Conservation (phyloP, 2,329 filamentous ascomycete species). For the Huntiella savannae region DNA sequence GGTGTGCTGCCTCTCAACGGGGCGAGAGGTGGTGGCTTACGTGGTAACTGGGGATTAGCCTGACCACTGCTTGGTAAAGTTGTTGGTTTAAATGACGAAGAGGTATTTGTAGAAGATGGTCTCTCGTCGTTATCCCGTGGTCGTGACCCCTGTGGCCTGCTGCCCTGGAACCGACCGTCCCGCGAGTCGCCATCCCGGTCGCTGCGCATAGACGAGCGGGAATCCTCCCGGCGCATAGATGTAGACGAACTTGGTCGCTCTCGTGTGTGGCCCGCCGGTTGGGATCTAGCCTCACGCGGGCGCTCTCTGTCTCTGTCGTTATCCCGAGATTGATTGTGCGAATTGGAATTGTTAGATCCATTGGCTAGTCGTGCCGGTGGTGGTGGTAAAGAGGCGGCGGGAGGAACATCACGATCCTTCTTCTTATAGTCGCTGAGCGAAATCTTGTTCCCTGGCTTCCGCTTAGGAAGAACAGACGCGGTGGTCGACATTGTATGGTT, state of each 20-base stretch:
- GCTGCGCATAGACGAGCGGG: not conserved
- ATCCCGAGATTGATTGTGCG: not conserved
- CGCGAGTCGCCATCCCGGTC: not conserved
- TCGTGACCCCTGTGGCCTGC: no score
- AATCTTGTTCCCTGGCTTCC: constrained; percentile 30
- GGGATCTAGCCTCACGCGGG: not conserved
- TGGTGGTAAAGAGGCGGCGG: not conserved
- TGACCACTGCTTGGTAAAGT: no score
- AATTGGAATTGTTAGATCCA: not conserved
- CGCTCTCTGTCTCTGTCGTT: constrained; percentile 5
- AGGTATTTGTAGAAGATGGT: no score
- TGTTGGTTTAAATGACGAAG: no score
- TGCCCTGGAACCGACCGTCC: no score
- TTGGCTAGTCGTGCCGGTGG: not conserved
- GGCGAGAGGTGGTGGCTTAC: no score
- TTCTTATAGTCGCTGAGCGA: constrained; percentile 42
- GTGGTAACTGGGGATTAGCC: no score
- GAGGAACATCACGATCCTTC: constrained; percentile 17
- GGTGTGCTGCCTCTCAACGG: no score
- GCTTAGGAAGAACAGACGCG: constrained; percentile 24
- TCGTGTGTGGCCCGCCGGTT: not conserved
- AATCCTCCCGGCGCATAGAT: not conserved
- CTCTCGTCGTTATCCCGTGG: no score
- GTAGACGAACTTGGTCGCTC: not conserved
- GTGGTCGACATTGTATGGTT: constrained; percentile 20